Conservation (phyloP, 495 filamentous ascomycete genomes). For the Aspergillus conjunctus region DNA sequence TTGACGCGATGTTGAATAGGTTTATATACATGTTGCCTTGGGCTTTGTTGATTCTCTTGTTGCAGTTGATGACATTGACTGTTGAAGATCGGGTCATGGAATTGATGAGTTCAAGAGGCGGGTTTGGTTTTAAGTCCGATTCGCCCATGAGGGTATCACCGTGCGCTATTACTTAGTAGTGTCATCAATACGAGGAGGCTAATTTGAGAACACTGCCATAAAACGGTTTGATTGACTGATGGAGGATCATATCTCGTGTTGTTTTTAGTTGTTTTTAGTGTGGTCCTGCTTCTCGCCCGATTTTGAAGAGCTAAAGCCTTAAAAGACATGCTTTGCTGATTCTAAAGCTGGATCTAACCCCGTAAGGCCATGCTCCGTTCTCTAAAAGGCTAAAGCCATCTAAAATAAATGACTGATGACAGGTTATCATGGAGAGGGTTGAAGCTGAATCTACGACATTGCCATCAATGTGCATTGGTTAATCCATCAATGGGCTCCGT, state of each 20-base stretch:
- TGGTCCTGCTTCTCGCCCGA: neutral
- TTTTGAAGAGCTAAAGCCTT: neutral
- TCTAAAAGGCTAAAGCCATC: neutral
- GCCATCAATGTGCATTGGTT: neutral
- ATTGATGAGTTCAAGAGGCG: neutral
- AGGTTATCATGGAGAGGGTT: neutral
- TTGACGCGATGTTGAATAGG: neutral
- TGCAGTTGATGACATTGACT: neutral
- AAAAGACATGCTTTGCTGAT: neutral
- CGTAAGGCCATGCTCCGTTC: neutral
- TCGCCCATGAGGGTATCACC: neutral
- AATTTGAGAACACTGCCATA: neutral
- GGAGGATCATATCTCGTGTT: neutral
- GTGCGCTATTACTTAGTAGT: neutral
- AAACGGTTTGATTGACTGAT: neutral
- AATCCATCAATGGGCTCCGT: neutral
- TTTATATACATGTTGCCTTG: neutral
- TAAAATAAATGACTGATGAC: neutral
- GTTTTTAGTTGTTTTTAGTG: neutral
- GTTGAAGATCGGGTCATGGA: neutral
- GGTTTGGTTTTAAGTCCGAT: neutral
- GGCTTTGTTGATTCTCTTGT: too few species aligned
- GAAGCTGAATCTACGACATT: neutral
- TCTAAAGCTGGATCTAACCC: neutral
- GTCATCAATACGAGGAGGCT: neutral